These are phyloP conservation scores for Geranium incanum DNA, from an alignment of 441 rosid genomes.

Conservation along the genomic window DNA sequence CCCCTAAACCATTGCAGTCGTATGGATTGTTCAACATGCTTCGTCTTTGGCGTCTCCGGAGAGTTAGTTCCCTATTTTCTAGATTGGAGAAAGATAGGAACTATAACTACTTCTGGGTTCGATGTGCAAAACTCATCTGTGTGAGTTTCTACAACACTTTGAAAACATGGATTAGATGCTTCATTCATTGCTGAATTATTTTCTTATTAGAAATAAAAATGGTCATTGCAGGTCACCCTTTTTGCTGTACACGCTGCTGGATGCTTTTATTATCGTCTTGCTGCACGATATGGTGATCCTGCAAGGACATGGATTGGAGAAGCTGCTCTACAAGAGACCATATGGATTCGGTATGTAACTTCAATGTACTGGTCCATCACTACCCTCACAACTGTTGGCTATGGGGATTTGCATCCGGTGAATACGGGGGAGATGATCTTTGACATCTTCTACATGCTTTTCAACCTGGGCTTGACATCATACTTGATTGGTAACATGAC, in stretches of 20 bases:
- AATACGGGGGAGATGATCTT: slow-evolving; percentile 74
- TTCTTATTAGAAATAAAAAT: slow-evolving; percentile 8
- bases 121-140: slow-evolving; percentile 68
- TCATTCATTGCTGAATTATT: background rate
- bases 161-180: background rate
- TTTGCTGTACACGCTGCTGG: slow-evolving; percentile 76
- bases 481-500: slow-evolving; percentile 92
- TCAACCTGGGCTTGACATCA: slow-evolving; percentile 63
- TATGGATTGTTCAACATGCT: slow-evolving; percentile 82
- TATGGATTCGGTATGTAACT: slow-evolving; percentile 70
- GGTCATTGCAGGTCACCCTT: slow-evolving; percentile 55
- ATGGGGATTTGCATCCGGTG: slow-evolving; percentile 83
- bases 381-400: slow-evolving; percentile 75
- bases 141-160: slow-evolving; percentile 39
- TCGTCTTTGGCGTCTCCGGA: slow-evolving; percentile 44
- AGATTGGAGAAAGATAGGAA: slow-evolving; percentile 79
- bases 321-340: slow-evolving; percentile 37
- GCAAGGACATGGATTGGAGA: slow-evolving; percentile 60
- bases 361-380: slow-evolving; percentile 90
- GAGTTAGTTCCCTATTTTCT: slow-evolving; percentile 79
- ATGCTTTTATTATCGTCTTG: slow-evolving; percentile 72
- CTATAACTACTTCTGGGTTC: slow-evolving; percentile 77
- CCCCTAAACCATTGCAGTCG: slow-evolving; percentile 39
- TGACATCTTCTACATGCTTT: slow-evolving; percentile 27
- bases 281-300: slow-evolving; percentile 54